Base-by-base conservation (phyloP, 2,329 filamentous ascomycete species). In the Dendrostoma leiphaemia region DNA sequence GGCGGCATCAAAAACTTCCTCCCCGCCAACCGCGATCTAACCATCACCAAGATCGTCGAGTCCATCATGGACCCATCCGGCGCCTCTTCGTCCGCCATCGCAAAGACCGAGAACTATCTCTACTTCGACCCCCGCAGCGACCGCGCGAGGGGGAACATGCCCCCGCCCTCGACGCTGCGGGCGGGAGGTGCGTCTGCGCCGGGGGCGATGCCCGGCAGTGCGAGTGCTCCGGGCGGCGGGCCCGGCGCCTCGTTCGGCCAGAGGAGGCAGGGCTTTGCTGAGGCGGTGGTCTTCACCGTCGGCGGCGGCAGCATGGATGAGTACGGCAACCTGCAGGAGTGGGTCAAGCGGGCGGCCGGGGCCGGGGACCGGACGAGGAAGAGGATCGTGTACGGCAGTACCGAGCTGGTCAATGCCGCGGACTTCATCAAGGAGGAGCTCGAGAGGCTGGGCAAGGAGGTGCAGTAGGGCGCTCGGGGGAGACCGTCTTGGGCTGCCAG, bases 251-350 rank as follows among this genome's bases (percentile, higher is more conserved):
- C 85, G 52, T 97, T 97, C 70, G 94, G 93, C 1, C 93, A 97
- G 71, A 77, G 91, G 57, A 79, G 93, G 51, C 92, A 96, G 65
- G 91, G 90, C 0, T 97, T 93, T 71, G 89, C 84, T 46, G 92
- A 96, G 65, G 90, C 91, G 1, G 87, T 96, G 51, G 90, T 96
- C n/a, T 96, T 97, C 67, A 93, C 90, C 0, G 91, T 95, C 3
- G 94, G 94, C 4, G 94, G 95, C 44, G 94, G 94, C 38, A 97
- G 91, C 68, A 97, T 99, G 90, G 94, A 99, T 63, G 94, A 99
- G 70, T 99, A 97, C 68, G 93, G 92, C 19, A 99, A 99, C 71
- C 70, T 99, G 68, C 91, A 96, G 68, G 94, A 97, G 67, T 99
- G 94, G 94, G 91, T 93, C 5, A 85, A 84, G 69, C 81, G 93